These are phyloP conservation scores for Elaeis oleifera DNA, from an alignment of 202 grass and related monocot genomes.

Conservation along the genomic window DNA sequence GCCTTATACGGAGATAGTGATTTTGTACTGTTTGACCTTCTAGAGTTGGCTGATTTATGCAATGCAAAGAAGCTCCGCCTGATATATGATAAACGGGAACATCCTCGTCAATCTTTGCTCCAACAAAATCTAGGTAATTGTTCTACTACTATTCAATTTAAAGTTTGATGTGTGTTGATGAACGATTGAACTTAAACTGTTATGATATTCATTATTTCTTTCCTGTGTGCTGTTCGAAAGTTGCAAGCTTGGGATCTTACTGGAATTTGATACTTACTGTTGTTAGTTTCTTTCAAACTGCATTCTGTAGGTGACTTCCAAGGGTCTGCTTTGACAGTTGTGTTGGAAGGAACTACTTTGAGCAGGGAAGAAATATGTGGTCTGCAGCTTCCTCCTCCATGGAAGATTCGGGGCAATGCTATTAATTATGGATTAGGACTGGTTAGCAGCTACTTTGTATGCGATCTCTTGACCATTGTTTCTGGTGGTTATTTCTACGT, in stretches of 20 bases:
- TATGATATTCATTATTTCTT: too few relatives aligned
- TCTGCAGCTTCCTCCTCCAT: slow-evolving; percentile 79
- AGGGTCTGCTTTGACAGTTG: slow-evolving; percentile 81
- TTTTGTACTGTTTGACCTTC: slow-evolving; percentile 85
- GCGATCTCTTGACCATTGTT: slow-evolving; percentile 81
- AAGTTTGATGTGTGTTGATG: too few relatives aligned
- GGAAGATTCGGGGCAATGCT: slow-evolving; percentile 76
- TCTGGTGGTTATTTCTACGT: slow-evolving; percentile 86
- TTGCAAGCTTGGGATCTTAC: too few relatives aligned
- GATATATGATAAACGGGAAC: slow-evolving; percentile 94
- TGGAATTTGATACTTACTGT: slow-evolving; percentile 4
- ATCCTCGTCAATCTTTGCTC: slow-evolving; percentile 84
- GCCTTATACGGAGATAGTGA: slow-evolving; percentile 86
- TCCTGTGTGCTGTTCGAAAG: too few relatives aligned
- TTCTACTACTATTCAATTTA: too few relatives aligned
- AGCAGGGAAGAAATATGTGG: slow-evolving; percentile 81
- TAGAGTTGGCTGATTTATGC: slow-evolving; percentile 92
- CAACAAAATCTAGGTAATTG: slow-evolving; percentile 86
- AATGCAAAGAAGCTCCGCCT: slow-evolving; percentile 88
- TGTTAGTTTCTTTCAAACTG: slow-evolving; percentile 13
- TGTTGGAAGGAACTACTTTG: slow-evolving; percentile 83
- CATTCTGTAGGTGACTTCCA: slow-evolving; percentile 65
- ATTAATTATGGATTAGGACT: slow-evolving; percentile 86
- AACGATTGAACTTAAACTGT: too few relatives aligned
- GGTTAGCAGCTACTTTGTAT: slow-evolving; percentile 88